phyloP scores from a whole-genome alignment of 108 stramenopile genomes.

The Hondaea fermentalgiana region DNA sequence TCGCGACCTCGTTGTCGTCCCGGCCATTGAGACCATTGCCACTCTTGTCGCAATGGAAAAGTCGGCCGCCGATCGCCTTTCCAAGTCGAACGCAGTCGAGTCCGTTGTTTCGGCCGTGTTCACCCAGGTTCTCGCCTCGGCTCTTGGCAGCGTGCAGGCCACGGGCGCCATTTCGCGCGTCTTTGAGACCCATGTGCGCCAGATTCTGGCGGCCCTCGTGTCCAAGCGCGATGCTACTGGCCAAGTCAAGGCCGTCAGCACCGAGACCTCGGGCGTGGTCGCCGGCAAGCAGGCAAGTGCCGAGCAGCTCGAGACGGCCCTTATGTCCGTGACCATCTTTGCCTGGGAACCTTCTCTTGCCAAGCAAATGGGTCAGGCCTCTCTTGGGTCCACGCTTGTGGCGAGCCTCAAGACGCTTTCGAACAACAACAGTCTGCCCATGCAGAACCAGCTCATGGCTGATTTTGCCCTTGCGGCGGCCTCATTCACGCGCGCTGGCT shows the following conservation, averaged over 20 bases:
- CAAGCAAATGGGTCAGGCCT: not conserved
- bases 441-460: not conserved
- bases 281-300: not conserved
- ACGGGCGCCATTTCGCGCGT: not conserved
- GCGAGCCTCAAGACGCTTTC: not conserved
- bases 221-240: not conserved
- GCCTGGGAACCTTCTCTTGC: not conserved
- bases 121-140: not conserved
- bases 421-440: not conserved
- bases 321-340: not conserved
- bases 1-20: not conserved
- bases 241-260: not conserved
- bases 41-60: not conserved
- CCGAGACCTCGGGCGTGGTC: not conserved
- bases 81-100: not conserved
- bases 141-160: not conserved
- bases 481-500: not conserved
- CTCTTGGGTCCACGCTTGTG: not conserved
- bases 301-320: not conserved
- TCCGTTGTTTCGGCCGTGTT: conserved; percentile 8
- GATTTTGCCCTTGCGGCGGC: not conserved
- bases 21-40: not conserved
- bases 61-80: not conserved
- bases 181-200: not conserved
- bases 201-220: not conserved